Conservation (phyloP, 495 filamentous ascomycete genomes). For the Penicillium odoratum region DNA sequence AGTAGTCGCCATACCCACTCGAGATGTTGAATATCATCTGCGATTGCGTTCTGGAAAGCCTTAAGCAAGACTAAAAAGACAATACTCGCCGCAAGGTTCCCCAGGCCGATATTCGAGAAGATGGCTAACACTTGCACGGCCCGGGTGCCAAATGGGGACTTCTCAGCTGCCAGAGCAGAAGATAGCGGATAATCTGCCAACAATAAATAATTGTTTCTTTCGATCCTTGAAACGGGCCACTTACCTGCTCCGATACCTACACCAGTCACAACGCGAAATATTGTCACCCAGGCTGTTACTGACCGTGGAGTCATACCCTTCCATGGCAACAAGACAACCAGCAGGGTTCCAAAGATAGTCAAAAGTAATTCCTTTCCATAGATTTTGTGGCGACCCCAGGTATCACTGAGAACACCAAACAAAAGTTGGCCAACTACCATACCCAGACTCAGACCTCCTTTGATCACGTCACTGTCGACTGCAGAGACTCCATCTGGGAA, state of each 20-base stretch:
- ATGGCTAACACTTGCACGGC: conserved; percentile 16
- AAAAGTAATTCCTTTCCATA: conserved; percentile 17
- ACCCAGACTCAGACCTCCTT: conserved; percentile 18
- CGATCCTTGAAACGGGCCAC: neutral
- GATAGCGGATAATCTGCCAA: conserved; percentile 22
- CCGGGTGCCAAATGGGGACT: conserved; percentile 17
- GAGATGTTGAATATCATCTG: conserved; percentile 6
- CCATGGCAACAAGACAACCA: conserved; percentile 23
- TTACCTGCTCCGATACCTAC: conserved; percentile 19
- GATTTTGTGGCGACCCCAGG: conserved; percentile 14
- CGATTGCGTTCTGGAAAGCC: conserved; percentile 16
- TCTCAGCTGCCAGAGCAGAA: conserved; percentile 19
- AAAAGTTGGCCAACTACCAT: conserved; percentile 20
- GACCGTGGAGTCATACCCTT: conserved; percentile 12
- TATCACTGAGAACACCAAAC: conserved; percentile 18
- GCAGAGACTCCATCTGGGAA: conserved; percentile 17
- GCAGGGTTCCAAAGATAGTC: conserved; percentile 18
- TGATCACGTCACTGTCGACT: conserved; percentile 21
- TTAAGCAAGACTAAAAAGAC: conserved; percentile 21
- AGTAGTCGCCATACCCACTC: conserved; percentile 24
- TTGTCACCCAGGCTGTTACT: conserved; percentile 21
- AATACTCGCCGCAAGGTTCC: conserved; percentile 19
- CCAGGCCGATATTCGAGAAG: conserved; percentile 21
- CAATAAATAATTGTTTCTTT: neutral
- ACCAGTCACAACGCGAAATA: conserved; percentile 23